Conservation (phyloP, 1,284 basidiomycete genomes). For the Lentinula novae-zelandiae region DNA sequence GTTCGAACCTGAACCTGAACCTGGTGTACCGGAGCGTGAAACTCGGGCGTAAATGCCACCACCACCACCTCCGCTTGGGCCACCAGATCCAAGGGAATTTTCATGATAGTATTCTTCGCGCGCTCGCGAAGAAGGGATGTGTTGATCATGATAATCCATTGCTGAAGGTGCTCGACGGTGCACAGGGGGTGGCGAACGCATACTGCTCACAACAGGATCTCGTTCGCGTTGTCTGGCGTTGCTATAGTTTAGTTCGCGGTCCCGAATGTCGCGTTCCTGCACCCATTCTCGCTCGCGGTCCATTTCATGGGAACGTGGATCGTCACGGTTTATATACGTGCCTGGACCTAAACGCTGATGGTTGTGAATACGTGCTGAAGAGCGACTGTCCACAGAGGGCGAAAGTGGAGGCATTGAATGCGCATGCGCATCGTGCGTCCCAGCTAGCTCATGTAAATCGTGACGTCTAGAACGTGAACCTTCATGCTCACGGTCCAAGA, state of each 20-base stretch:
- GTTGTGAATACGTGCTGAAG: slow-evolving; percentile 43
- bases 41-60: slow-evolving; percentile 30
- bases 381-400: slow-evolving; percentile 33
- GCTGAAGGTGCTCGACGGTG: slow-evolving; percentile 28
- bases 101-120: slow-evolving; percentile 50
- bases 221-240: slow-evolving; percentile 20
- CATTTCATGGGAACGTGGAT: slow-evolving; percentile 37
- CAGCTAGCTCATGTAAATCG: slow-evolving; percentile 32
- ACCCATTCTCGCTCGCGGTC: slow-evolving; percentile 48
- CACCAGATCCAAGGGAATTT: slow-evolving; percentile 17
- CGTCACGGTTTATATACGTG: slow-evolving; percentile 49
- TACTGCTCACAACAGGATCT: slow-evolving; percentile 22
- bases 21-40: slow-evolving; percentile 54
- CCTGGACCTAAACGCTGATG: slow-evolving; percentile 67
- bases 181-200: slow-evolving; percentile 38
- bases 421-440: slow-evolving; percentile 24
- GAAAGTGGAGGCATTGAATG: slow-evolving; percentile 28
- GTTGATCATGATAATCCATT: slow-evolving; percentile 30
- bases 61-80: slow-evolving; percentile 26
- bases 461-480: slow-evolving; percentile 29
- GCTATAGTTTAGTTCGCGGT: slow-evolving; percentile 27
- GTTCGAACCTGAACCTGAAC: slow-evolving; percentile 42
- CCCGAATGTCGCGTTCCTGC: slow-evolving; percentile 30
- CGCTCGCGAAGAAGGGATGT: slow-evolving; percentile 32
- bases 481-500: slow-evolving; percentile 40